Evolutionary conservation across 108 stramenopile genomes (phyloP).

Genomic region (Ochromonas danica): DNA sequence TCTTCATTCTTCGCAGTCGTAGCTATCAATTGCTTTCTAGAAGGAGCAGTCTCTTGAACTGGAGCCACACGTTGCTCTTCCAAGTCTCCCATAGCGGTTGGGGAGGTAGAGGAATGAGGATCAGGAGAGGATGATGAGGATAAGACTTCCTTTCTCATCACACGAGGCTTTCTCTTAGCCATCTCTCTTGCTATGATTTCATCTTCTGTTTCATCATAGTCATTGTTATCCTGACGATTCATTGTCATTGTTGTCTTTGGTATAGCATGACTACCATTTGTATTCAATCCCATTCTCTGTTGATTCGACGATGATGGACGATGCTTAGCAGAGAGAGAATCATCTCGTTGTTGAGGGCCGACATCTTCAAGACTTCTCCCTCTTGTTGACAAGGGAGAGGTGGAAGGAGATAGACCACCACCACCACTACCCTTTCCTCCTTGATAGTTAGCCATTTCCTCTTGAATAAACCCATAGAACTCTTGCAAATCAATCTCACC

Average conservation of each 20-base stretch:
- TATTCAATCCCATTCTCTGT: not conserved
- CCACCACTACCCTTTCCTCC: not conserved
- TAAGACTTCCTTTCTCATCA: too few relatives aligned
- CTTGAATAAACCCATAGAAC: conserved; percentile 3
- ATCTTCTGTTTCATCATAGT: too few relatives aligned
- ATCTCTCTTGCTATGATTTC: too few relatives aligned
- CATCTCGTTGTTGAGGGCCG: not conserved
- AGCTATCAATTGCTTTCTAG: too few relatives aligned
- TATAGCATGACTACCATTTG: too few relatives aligned
- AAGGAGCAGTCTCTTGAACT: not conserved
- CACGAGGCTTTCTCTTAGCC: too few relatives aligned
- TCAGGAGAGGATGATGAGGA: too few relatives aligned
- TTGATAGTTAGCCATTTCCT: not conserved
- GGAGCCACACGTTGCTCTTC: not conserved
- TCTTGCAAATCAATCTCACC: conserved; percentile 33
- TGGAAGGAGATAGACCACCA: not conserved
- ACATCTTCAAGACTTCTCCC: not conserved
- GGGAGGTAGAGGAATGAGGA: too few relatives aligned
- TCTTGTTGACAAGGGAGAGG: not conserved
- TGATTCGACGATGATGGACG: not conserved
- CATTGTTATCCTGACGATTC: not conserved
- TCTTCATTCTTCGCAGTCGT: too few relatives aligned
- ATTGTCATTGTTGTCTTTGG: too few relatives aligned
- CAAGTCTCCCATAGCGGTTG: not conserved
- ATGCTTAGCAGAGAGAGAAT: not conserved